Evolutionary conservation across 352 stramenopile genomes (phyloP).

Genomic region (Pythium guiyangense): DNA sequence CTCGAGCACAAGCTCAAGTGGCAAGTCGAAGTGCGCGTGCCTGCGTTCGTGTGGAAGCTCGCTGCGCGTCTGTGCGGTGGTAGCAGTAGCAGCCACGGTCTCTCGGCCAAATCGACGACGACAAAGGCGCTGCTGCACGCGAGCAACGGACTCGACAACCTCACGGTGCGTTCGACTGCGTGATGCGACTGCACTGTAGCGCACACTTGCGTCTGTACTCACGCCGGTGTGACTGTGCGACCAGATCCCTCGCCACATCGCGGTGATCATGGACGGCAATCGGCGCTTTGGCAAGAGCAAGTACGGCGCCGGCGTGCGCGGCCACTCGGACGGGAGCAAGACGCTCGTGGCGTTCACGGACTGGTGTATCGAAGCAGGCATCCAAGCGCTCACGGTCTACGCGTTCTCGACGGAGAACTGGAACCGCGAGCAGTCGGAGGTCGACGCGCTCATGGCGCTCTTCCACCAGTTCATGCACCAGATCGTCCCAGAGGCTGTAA

Average conservation of each 20-base stretch:
- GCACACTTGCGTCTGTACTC: neutral
- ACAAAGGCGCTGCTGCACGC: conserved; percentile 3
- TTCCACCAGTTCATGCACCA: conserved; percentile 95
- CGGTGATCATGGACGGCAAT: conserved; percentile 97
- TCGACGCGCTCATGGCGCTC: conserved; percentile 90
- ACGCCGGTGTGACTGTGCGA: neutral
- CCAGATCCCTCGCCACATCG: conserved; percentile 86
- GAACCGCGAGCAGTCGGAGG: conserved; percentile 87
- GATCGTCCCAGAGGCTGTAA: conserved; percentile 84
- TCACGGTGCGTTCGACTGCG: conserved; percentile 17
- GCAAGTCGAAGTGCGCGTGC: conserved; percentile 18
- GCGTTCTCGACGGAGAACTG: conserved; percentile 97
- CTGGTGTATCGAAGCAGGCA: conserved; percentile 93
- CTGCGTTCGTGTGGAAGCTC: conserved; percentile 13
- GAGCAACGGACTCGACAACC: conserved; percentile 9
- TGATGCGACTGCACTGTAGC: neutral
- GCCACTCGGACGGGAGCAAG: conserved; percentile 94
- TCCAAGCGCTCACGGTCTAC: conserved; percentile 93
- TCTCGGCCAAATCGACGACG: neutral
- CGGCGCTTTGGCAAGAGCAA: conserved; percentile 89
- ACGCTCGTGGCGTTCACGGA: conserved; percentile 94
- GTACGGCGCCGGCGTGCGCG: conserved; percentile 70
- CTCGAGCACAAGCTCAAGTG: conserved; percentile 39
- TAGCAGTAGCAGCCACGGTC: neutral
- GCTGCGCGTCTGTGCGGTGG: conserved; percentile 11